Base-by-base conservation (phyloP, 139 green algal genomes). In the Nannochloris sp. region DNA sequence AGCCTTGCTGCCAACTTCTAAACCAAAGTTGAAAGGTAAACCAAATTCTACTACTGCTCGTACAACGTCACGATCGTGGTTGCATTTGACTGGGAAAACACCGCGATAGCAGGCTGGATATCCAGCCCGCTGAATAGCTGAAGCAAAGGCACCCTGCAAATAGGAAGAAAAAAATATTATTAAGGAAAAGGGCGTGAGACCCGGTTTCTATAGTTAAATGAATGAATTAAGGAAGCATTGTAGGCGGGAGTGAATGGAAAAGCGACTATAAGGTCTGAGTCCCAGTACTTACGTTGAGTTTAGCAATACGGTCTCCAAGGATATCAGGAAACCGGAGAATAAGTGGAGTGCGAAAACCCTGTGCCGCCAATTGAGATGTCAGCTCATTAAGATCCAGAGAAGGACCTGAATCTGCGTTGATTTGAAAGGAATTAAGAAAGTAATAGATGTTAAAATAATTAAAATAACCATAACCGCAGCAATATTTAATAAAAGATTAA, bases 31-130 rank as follows among this genome's bases (percentile, higher is more conserved):
- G 44, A 64, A 23, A 1, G 66, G 31, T 29, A 14, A 32, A 36
- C 74, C 82, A 54, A 61, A 71, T 6, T 72, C 53, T 35, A 88
- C 35, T 4, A 90, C 66, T 25, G 62, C 65, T 15, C 67, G 15
- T 23, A 89, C 46, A n/a, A 89, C 57, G 10, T 68, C 55, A 24
- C 47, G 47, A 61, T 85, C 74, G 38, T 88, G 82, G 63, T 89
- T 89, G 73, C 59, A 74, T 58, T 89, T 89, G 9, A 89, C 72
- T 5, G 82, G 82, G 39, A 89, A 89, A 4, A 87, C 79, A 58
- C 82, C 82, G 5, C 35, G 32, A 61, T 71, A 83, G 23, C 3
- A 6, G 2, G 30, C 36, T 65, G 33, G 32, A 51, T 64, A 72
- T 34, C 66, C 70, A 42, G 67, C 66, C 8, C 51, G 39, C 4